Base-by-base conservation (phyloP, 2,329 filamentous ascomycete species). In the Penicillium sp. region DNA sequence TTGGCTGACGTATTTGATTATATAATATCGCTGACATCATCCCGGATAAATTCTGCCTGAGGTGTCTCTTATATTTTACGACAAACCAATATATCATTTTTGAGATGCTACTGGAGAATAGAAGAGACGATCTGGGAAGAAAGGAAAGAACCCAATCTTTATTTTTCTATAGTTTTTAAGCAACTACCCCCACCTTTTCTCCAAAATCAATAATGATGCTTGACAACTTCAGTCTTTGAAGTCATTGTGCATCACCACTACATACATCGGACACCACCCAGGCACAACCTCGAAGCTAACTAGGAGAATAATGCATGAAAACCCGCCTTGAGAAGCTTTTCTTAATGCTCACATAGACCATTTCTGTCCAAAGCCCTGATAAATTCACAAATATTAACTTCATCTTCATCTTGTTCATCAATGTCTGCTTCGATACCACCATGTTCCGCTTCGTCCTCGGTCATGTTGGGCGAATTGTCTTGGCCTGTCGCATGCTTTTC, bases 1-100 rank as follows among this genome's bases (percentile, higher is more conserved):
- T 64, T 64, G 62, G 62, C 8, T 31, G 25, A 33, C 2, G 1
- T 5, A 1, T 8, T 23, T n/a, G 23, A 54, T 57, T 57, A 57
- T 15, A 13, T 57, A 45, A 57, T 6, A 3, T 2, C 1, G 27
- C 50, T 48, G 55, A 57, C 23, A 54, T 54, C 43, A 53, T 48
- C 7, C 21, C 13, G 1, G 23, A 33, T 21, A 3, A 7, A 17
- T 33, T 12, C 35, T 46, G 54, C 54, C 54, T 56, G 21, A 56
- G 54, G 54, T 38, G 29, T 52, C 23, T 13, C 1, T n/a, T 31
- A 25, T 19, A 29, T 33, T 48, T 19, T 19, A 27, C 27, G 27
- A 15, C 37, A 6, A 13, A 51, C 25, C 25, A 23, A 8, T 27
- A 19, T 15, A 40, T 50, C 35, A 10, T 27, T 50, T 27, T 21